Conservation (phyloP, 495 filamentous ascomycete genomes). For the Neurospora cerealis region DNA sequence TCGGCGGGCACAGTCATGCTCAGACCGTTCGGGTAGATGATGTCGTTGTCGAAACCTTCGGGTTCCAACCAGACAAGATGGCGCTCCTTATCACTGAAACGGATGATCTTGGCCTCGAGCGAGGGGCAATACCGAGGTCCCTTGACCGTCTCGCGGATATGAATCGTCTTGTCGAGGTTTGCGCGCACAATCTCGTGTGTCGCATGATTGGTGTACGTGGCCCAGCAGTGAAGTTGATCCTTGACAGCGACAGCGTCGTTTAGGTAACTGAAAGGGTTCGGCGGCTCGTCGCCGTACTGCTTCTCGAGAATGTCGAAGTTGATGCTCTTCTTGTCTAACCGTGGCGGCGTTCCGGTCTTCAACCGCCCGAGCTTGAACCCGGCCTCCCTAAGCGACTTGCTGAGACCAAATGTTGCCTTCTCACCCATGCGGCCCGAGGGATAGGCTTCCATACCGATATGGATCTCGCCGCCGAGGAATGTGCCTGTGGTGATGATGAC, state of each 20-base stretch:
- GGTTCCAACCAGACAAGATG: conserved; percentile 96
- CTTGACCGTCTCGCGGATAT: conserved; percentile 91
- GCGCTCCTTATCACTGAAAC: conserved; percentile 64
- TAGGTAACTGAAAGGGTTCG: conserved; percentile 84
- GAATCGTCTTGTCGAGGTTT: conserved; percentile 86
- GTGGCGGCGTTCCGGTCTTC: conserved; percentile 92
- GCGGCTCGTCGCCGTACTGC: conserved; percentile 76
- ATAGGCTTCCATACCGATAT: conserved; percentile 76
- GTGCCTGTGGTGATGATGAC: conserved; percentile 96
- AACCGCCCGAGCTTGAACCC: conserved; percentile 86
- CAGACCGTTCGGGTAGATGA: conserved; percentile 94
- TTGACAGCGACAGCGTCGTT: conserved; percentile 65
- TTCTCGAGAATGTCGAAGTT: conserved; percentile 60
- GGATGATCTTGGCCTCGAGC: conserved; percentile 86
- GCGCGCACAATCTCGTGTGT: conserved; percentile 77
- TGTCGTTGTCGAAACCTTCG: conserved; percentile 82
- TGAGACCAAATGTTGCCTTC: conserved; percentile 85
- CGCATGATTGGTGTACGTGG: conserved; percentile 72
- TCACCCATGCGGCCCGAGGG: conserved; percentile 92
- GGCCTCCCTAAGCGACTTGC: conserved; percentile 79
- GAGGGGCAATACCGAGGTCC: conserved; percentile 94
- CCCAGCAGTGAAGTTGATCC: conserved; percentile 73
- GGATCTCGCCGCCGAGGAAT: conserved; percentile 92
- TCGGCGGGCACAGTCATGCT: conserved; percentile 91
- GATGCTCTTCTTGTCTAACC: conserved; percentile 74